Conservation (phyloP, 148 eudicot species). For the Simmondsia chinensis region DNA sequence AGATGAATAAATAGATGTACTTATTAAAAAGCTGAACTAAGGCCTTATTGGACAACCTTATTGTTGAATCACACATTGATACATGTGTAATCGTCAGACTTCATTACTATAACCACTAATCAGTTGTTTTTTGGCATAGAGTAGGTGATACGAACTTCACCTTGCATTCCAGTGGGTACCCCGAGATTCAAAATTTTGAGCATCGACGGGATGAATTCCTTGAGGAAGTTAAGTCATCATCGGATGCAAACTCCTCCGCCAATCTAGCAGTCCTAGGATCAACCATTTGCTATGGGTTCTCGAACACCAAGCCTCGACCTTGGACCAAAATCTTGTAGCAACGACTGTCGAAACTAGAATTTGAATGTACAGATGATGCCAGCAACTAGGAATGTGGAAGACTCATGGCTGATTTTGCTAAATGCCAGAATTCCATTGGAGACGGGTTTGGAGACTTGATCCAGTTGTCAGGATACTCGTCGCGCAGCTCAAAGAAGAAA, state of each 20-base stretch:
- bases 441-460: slow-evolving; percentile 17
- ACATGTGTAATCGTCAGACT: too few species aligned
- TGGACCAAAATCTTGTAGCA: slow-evolving; percentile 27
- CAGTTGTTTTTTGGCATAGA: slow-evolving; percentile 14
- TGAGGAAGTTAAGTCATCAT: slow-evolving; percentile 24
- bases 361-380: slow-evolving; percentile 17
- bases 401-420: slow-evolving; percentile 13
- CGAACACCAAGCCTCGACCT: slow-evolving; percentile 35
- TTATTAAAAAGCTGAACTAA: too few species aligned
- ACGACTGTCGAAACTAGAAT: slow-evolving; percentile 23
- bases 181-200: slow-evolving; percentile 26
- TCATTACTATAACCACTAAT: background rate
- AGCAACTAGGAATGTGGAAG: slow-evolving; percentile 4
- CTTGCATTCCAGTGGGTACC: slow-evolving; percentile 18
- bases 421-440: slow-evolving; percentile 10
- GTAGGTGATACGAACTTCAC: slow-evolving; percentile 24
- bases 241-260: slow-evolving; percentile 34
- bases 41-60: too few species aligned
- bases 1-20: too few species aligned
- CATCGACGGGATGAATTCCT: slow-evolving; percentile 35
- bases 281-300: slow-evolving; percentile 45
- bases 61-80: too few species aligned
- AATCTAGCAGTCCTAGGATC: slow-evolving; percentile 23
- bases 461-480: slow-evolving; percentile 13
- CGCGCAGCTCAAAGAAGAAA: slow-evolving; percentile 18